Evolutionary conservation across 306 rosid genomes (phyloP), one percentile per base, ranked within the genome.

Genomic region (Macrotyloma uniflorum): DNA sequence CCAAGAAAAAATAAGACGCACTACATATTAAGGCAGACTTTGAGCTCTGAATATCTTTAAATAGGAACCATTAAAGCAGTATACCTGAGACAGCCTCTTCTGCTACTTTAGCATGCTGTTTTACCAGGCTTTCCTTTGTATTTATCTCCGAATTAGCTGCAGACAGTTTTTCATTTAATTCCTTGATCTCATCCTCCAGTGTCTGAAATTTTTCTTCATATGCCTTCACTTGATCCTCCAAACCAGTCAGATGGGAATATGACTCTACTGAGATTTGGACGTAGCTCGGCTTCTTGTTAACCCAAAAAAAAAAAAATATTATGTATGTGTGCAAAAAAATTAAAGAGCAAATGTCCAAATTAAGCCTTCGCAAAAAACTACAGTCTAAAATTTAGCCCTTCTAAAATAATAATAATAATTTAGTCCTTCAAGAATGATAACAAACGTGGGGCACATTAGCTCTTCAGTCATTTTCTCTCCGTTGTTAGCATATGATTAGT

Each of bases 51-150:
- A 65, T 58, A 47, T 61, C 12, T 8, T 47, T 23, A 18, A 55
- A 42, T 54, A 55, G 13, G 43, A 49, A 63, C 23, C 70, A 62
- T 35, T 12, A 30, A 69, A 77, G 63, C 65, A 76, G 43, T 61
- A 81, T 89, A 92, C 99, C 99, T 78, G 98, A 91, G 78, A 96
- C 99, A 66, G 98, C 99, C 83, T 96, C 99, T 90, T 96, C 99
- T 43, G 99, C 98, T 65, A 96, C 99, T 86, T 96, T 96, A 45
- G 94, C 94, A 81, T 96, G 99, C 75, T 96, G 99, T 72, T 96
- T 96, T 23, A 93, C 97, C 61, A 93, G 79, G 81, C 69, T 85
- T 70, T 93, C 99, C 88, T 96, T 91, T 59, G 91, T 93, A 58
- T 85, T 91, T 86, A 91, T 87, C 90, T 96, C 99, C 16, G 93